These are phyloP conservation scores for Tulasnella calospora DNA, from an alignment of 768 basidiomycete species.

Conservation along the genomic window DNA sequence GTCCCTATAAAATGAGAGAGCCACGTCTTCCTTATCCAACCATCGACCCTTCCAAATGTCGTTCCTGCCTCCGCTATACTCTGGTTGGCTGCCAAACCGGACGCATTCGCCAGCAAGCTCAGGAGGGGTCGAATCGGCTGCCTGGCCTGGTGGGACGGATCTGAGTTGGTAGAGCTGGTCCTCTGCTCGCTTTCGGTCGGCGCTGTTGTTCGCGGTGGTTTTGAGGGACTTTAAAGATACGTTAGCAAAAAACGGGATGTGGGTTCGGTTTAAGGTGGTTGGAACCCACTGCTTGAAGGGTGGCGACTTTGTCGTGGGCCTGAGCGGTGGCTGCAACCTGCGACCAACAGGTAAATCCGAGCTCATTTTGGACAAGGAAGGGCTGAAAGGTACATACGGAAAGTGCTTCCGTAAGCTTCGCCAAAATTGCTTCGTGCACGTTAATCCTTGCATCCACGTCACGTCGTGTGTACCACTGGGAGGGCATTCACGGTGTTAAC, in stretches of 20 bases:
- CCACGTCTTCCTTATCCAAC: conserved; percentile 13
- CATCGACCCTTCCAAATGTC: conserved; percentile 19
- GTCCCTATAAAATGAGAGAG: neutral
- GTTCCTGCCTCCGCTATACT: neutral
- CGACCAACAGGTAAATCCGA: neutral
- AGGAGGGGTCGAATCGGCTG: neutral
- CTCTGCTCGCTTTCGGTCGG: neutral
- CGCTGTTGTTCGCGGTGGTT: neutral
- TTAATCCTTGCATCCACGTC: too few relatives aligned
- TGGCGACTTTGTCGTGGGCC: neutral
- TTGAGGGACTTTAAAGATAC: neutral
- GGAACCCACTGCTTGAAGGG: neutral
- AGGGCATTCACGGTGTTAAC: too few relatives aligned
- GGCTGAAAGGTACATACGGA: too few relatives aligned
- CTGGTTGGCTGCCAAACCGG: neutral
- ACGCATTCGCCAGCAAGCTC: neutral
- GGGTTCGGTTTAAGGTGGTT: neutral
- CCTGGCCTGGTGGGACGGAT: neutral
- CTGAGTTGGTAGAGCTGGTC: neutral
- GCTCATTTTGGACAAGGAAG: neutral
- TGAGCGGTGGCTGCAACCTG: neutral
- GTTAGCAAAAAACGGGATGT: neutral
- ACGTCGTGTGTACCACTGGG: too few relatives aligned
- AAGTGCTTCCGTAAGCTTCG: too few relatives aligned
- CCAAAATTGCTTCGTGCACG: too few relatives aligned